Evolutionary conservation across 2,329 filamentous ascomycete species (phyloP).

Genomic region (Microsporum audouinii): DNA sequence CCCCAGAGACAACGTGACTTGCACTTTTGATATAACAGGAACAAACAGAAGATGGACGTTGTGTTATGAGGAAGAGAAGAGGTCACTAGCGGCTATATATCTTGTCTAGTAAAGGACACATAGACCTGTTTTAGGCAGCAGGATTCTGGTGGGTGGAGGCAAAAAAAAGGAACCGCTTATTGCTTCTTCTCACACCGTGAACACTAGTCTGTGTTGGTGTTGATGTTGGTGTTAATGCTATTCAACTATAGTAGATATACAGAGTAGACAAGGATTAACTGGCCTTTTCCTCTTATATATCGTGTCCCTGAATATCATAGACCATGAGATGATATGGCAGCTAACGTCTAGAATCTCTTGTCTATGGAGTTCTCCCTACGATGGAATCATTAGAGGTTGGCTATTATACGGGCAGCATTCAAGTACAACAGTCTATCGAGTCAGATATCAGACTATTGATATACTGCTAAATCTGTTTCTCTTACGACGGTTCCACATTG

Average conservation of each 20-base stretch:
- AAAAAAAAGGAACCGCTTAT: background rate
- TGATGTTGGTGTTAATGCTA: background rate
- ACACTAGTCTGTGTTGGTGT: background rate
- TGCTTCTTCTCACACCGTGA: background rate
- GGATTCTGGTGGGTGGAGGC: background rate
- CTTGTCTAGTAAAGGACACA: background rate
- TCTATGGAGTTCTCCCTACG: too few relatives aligned
- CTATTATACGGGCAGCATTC: too few relatives aligned
- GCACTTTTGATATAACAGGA: background rate
- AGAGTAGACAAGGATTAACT: background rate
- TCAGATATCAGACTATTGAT: background rate
- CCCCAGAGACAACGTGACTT: background rate
- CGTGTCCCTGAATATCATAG: background rate
- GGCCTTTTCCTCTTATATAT: background rate
- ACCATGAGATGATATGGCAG: too few relatives aligned
- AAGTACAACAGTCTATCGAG: background rate
- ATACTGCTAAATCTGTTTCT: background rate
- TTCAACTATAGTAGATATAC: background rate
- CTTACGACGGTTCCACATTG: background rate
- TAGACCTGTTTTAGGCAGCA: background rate
- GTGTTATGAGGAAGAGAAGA: background rate
- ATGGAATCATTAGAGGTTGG: too few relatives aligned
- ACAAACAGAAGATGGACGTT: too few relatives aligned
- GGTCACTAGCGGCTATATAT: background rate
- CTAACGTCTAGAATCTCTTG: too few relatives aligned